Evolutionary conservation across 2,329 filamentous ascomycete species (phyloP).

Genomic region (Alternaria infectoria): DNA sequence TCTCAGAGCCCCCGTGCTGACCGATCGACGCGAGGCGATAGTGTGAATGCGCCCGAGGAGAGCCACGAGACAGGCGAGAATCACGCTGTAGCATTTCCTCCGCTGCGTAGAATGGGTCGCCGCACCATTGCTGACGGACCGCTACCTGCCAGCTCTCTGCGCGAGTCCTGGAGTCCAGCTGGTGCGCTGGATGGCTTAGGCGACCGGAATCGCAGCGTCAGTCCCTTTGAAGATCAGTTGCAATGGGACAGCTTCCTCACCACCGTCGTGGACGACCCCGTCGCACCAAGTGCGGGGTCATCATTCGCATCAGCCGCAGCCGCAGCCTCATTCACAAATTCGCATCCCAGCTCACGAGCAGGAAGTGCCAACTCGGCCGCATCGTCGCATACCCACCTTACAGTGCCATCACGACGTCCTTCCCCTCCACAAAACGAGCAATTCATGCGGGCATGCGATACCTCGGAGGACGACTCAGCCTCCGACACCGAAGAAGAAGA

Average conservation of each 20-base stretch:
- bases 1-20: constrained; percentile 18
- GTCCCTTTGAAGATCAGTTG: constrained; percentile 61
- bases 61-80: constrained; percentile 31
- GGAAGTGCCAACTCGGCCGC: constrained; percentile 53
- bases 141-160: constrained; percentile 44
- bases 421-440: constrained; percentile 46
- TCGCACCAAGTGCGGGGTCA: constrained; percentile 78
- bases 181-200: constrained; percentile 73
- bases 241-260: constrained; percentile 82
- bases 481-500: constrained; percentile 63
- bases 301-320: constrained; percentile 77
- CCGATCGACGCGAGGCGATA: constrained; percentile 4
- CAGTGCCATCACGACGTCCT: constrained; percentile 44
- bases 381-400: constrained; percentile 48
- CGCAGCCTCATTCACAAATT: constrained; percentile 56
- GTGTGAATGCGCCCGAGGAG: constrained; percentile 18
- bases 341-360: constrained; percentile 49
- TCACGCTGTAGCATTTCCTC: constrained; percentile 41
- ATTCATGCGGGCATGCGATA: constrained; percentile 60
- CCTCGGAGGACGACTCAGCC: constrained; percentile 48
- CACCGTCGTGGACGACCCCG: constrained; percentile 81
- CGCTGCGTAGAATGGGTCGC: constrained; percentile 48
- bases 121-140: constrained; percentile 46
- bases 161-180: constrained; percentile 47
- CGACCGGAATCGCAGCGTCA: constrained; percentile 83